A percentile compares a stretch with the other conserved stretches of the same genome.
These are phyloP conservation scores for Fusarium sp. DNA, from an alignment of 2,329 filamentous ascomycete species.

Conservation along the genomic window DNA sequence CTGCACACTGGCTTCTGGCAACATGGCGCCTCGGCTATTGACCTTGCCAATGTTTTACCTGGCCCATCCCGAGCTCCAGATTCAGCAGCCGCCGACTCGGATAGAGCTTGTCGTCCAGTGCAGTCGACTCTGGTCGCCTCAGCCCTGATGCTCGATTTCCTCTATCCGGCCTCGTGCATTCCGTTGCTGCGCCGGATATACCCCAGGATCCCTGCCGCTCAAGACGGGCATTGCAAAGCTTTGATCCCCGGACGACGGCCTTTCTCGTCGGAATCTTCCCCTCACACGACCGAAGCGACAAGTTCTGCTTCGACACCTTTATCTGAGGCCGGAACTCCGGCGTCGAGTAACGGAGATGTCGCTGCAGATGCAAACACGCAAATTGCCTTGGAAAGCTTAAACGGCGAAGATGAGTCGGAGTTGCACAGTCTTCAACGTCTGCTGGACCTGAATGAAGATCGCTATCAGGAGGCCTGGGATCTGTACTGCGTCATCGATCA, in stretches of 20 bases:
- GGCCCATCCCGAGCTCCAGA: conserved; percentile 49
- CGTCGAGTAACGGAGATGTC: background rate
- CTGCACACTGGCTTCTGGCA: conserved; percentile 69
- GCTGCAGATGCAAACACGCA: background rate
- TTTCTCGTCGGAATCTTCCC: conserved; percentile 47
- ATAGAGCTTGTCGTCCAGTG: conserved; percentile 43
- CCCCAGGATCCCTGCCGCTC: conserved; percentile 47
- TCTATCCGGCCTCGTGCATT: conserved; percentile 66
- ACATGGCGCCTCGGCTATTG: conserved; percentile 67
- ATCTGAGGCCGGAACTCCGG: background rate
- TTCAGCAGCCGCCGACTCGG: conserved; percentile 38
- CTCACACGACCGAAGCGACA: conserved; percentile 10
- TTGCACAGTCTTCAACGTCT: conserved; percentile 35
- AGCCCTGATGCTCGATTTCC: conserved; percentile 69
- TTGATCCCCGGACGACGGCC: conserved; percentile 44
- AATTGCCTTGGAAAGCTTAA: background rate
- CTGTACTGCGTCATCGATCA: conserved; percentile 58
- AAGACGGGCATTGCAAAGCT: conserved; percentile 29
- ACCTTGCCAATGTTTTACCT: conserved; percentile 63
- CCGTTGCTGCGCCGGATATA: conserved; percentile 60
- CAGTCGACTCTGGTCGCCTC: conserved; percentile 60
- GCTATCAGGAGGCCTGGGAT: conserved; percentile 61
- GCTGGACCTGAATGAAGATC: conserved; percentile 45
- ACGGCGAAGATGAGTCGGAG: background rate
- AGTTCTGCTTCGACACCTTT: background rate